A percentile compares a stretch with the other conserved stretches of the same genome.
Evolutionary conservation across 1,139 yeast genomes (phyloP).

Genomic region (Kodamaea ohmeri): DNA sequence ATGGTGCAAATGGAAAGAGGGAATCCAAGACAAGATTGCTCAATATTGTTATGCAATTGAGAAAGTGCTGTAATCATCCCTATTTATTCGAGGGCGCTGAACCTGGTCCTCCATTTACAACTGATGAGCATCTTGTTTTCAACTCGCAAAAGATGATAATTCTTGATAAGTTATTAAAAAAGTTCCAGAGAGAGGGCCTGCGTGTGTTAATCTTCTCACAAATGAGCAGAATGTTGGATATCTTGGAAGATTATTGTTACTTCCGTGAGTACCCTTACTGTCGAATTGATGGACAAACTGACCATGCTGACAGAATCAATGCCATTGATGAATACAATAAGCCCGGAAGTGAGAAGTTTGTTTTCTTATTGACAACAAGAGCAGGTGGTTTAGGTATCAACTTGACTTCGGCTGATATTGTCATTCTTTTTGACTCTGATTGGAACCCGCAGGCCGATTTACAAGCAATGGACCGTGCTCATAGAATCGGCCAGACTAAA

Average conservation of each 20-base stretch:
- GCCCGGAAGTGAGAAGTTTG: slow-evolving; percentile 66
- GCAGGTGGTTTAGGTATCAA: slow-evolving; percentile 90
- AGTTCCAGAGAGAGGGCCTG: slow-evolving; percentile 64
- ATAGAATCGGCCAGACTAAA: slow-evolving; percentile 80
- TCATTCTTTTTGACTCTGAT: slow-evolving; percentile 71
- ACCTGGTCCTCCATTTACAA: slow-evolving; percentile 83
- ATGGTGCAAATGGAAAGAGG: slow-evolving; percentile 72
- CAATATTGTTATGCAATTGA: slow-evolving; percentile 78
- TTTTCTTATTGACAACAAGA: slow-evolving; percentile 71
- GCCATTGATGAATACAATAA: slow-evolving; percentile 77
- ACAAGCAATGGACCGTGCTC: slow-evolving; percentile 88
- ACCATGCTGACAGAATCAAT: slow-evolving; percentile 69
- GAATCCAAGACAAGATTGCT: slow-evolving; percentile 73
- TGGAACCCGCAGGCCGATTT: slow-evolving; percentile 90
- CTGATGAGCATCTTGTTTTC: slow-evolving; percentile 75
- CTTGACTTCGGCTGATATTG: slow-evolving; percentile 73
- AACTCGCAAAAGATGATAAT: slow-evolving; percentile 74
- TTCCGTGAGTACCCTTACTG: slow-evolving; percentile 69
- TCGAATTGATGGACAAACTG: slow-evolving; percentile 80
- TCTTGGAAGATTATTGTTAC: slow-evolving; percentile 71
- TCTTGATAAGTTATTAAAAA: slow-evolving; percentile 62
- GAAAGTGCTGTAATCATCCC: slow-evolving; percentile 84
- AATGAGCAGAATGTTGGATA: slow-evolving; percentile 79
- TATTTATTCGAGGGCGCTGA: slow-evolving; percentile 83
- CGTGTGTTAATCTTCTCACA: slow-evolving; percentile 76